Percentiles rank a stretch among this genome's conserved stretches.
These are phyloP conservation scores for Geotrichum reessii DNA, from an alignment of 1,139 yeast species.

Conservation along the genomic window DNA sequence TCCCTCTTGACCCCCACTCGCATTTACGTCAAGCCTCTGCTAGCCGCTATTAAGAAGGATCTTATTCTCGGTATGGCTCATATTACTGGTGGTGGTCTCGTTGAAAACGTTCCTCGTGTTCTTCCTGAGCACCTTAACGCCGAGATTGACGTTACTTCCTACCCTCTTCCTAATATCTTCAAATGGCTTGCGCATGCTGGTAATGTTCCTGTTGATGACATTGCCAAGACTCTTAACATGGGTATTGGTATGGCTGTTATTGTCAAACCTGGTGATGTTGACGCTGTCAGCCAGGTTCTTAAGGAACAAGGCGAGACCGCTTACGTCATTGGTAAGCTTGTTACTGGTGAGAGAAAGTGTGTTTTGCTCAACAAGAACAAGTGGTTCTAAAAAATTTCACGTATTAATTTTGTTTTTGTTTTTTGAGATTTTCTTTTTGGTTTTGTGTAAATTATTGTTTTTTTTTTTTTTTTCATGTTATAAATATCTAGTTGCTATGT, in stretches of 20 bases:
- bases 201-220: slow-evolving; percentile 77
- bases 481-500: background rate
- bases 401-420: background rate
- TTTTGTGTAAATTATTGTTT: background rate
- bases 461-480: background rate
- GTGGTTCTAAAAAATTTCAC: slow-evolving; percentile 35
- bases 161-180: slow-evolving; percentile 86
- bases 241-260: slow-evolving; percentile 97
- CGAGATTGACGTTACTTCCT: slow-evolving; percentile 63
- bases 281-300: slow-evolving; percentile 49
- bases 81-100: slow-evolving; percentile 97
- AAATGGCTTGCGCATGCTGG: slow-evolving; percentile 93
- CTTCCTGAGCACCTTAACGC: slow-evolving; percentile 79
- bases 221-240: slow-evolving; percentile 85
- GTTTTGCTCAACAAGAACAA: slow-evolving; percentile 57
- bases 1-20: slow-evolving; percentile 85
- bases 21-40: slow-evolving; percentile 86
- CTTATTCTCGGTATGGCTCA: slow-evolving; percentile 86
- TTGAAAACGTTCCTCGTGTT: slow-evolving; percentile 94
- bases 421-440: background rate
- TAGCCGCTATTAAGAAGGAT: slow-evolving; percentile 64
- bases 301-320: slow-evolving; percentile 68
- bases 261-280: slow-evolving; percentile 58
- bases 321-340: slow-evolving; percentile 70
- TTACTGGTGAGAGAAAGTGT: slow-evolving; percentile 57